phyloP scores from a whole-genome alignment of 1,139 yeast genomes.

The Nematodospora anomalae region DNA sequence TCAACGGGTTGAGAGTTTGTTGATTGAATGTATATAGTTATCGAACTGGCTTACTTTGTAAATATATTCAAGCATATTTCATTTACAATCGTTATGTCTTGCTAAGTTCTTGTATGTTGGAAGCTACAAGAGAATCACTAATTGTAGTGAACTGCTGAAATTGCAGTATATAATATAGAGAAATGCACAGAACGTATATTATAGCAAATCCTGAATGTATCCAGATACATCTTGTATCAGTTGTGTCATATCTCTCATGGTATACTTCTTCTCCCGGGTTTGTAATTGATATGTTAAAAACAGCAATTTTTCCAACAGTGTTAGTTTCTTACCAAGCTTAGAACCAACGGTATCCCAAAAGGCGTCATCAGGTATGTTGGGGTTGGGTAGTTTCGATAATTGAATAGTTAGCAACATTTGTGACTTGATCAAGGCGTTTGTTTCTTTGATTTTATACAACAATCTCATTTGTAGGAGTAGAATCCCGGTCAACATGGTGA shows the following conservation, averaged over 20 bases:
- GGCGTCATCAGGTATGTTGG: slow-evolving; percentile 9
- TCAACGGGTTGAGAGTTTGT: slow-evolving; percentile 32
- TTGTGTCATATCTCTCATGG: slow-evolving; percentile 17
- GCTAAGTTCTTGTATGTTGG: too few relatives aligned
- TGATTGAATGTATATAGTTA: slow-evolving; percentile 14
- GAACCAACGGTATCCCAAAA: slow-evolving; percentile 30
- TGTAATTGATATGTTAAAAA: slow-evolving; percentile 25
- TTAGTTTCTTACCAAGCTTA: slow-evolving; percentile 21
- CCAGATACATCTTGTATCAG: slow-evolving; percentile 17
- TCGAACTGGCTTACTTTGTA: slow-evolving; percentile 1
- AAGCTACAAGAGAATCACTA: too few relatives aligned
- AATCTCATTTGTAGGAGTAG: slow-evolving; percentile 26
- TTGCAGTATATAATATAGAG: too few relatives aligned
- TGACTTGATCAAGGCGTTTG: slow-evolving; percentile 25
- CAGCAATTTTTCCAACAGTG: slow-evolving; percentile 24
- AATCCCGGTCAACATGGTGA: slow-evolving; percentile 24
- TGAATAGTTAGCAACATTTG: slow-evolving; percentile 28
- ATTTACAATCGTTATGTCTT: too few relatives aligned
- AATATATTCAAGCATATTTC: background rate
- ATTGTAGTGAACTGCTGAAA: too few relatives aligned
- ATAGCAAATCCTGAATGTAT: slow-evolving; percentile 9
- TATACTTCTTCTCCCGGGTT: slow-evolving; percentile 13
- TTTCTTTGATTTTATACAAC: slow-evolving; percentile 22
- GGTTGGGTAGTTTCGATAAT: slow-evolving; percentile 16
- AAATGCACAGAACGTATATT: too few relatives aligned